These are phyloP conservation scores for Chalciporus chontae DNA, from an alignment of 768 basidiomycete genomes.

Conservation along the genomic window DNA sequence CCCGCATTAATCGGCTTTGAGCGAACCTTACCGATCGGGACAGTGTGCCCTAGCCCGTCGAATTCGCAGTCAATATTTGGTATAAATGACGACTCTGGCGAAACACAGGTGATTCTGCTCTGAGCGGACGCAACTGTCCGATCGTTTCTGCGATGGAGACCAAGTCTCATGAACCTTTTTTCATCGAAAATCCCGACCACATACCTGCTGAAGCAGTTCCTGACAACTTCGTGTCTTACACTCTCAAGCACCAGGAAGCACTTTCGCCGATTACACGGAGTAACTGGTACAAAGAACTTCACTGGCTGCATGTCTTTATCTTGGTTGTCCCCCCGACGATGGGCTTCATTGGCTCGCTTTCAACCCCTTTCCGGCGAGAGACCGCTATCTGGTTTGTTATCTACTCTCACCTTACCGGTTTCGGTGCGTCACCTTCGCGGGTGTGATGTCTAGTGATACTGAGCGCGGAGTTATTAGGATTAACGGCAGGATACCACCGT, in stretches of 20 bases:
- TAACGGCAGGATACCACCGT: slow-evolving; percentile 90
- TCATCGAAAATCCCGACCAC: slow-evolving; percentile 3
- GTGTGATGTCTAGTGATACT: not conserved
- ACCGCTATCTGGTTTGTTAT: slow-evolving; percentile 59
- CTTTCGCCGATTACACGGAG: slow-evolving; percentile 58
- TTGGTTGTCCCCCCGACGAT: slow-evolving; percentile 66
- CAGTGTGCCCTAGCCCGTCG: not conserved
- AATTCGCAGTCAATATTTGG: not conserved
- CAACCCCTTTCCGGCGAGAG: slow-evolving; percentile 58
- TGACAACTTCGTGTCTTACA: slow-evolving; percentile 73
- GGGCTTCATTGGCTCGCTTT: slow-evolving; percentile 64
- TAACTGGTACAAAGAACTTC: slow-evolving; percentile 55
- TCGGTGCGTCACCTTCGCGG: slow-evolving; percentile 47
- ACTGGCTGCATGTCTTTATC: slow-evolving; percentile 67
- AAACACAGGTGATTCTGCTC: not conserved
- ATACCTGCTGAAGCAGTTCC: slow-evolving; percentile 39
- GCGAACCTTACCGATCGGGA: not conserved
- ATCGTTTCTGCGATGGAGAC: not conserved
- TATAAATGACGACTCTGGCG: not conserved
- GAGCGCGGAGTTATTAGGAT: slow-evolving; percentile 38
- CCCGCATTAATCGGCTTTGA: not conserved
- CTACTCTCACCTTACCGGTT: slow-evolving; percentile 70
- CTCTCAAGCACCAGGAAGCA: slow-evolving; percentile 56
- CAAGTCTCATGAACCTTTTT: not conserved
- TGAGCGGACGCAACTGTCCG: not conserved